Percentiles rank a stretch among this genome's conserved stretches.
phyloP scores from a whole-genome alignment of 345 rosid genomes.

The Cardiospermum halicacabum region DNA sequence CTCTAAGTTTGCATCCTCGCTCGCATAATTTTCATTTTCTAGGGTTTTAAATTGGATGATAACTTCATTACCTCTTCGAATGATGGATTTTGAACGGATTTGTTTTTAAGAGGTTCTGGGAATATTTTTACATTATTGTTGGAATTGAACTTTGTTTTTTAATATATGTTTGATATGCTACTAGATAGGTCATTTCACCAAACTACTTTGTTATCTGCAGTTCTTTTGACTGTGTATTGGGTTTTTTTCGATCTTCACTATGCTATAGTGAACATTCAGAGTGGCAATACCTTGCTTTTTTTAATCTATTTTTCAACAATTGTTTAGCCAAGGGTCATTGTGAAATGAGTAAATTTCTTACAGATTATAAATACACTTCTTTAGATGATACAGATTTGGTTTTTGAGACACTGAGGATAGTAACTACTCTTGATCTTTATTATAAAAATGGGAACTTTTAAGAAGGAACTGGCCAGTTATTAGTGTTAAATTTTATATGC shows the following conservation, averaged over 20 bases:
- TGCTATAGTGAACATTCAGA: background rate
- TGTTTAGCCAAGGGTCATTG: background rate
- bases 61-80: no score
- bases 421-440: background rate
- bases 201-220: background rate
- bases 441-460: background rate
- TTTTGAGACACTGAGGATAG: background rate
- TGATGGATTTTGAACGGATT: background rate
- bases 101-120: background rate
- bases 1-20: background rate
- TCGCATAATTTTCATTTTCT: slow-evolving; percentile 6
- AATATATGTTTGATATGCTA: background rate
- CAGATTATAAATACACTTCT: background rate
- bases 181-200: background rate
- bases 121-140: background rate
- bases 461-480: background rate
- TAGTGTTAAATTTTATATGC: background rate
- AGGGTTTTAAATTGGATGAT: slow-evolving; percentile 8
- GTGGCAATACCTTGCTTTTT: background rate
- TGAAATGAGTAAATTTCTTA: background rate
- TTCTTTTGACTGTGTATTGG: background rate
- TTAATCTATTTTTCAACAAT: background rate
- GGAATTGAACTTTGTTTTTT: background rate
- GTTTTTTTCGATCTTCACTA: background rate
- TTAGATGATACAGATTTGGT: background rate